Evolutionary conservation across 305 asterid species (phyloP).

Genomic region (Fraxinus albicans): DNA sequence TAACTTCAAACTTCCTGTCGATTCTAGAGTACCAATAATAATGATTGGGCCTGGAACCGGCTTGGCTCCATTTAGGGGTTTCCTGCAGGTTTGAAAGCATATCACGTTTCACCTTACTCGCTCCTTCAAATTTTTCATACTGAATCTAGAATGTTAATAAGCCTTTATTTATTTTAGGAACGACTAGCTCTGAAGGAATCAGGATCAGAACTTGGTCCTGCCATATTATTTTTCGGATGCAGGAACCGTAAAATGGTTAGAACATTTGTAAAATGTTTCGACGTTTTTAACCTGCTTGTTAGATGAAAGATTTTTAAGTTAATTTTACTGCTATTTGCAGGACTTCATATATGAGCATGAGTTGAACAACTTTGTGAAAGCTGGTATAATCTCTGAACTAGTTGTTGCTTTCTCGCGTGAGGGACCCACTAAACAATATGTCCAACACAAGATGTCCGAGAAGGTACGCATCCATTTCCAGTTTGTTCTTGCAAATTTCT

Average conservation of each 20-base stretch:
- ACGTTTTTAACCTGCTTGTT: background rate
- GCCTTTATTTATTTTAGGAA: slow-evolving; percentile 51
- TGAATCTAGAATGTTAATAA: slow-evolving; percentile 8
- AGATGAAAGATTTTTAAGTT: background rate
- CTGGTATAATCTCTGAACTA: slow-evolving; percentile 75
- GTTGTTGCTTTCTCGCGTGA: slow-evolving; percentile 88
- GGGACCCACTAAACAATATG: slow-evolving; percentile 79
- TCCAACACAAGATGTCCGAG: slow-evolving; percentile 85
- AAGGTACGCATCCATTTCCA: slow-evolving; percentile 42
- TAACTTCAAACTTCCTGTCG: slow-evolving; percentile 84
- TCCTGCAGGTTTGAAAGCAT: slow-evolving; percentile 71
- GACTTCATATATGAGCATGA: slow-evolving; percentile 85
- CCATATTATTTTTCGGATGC: slow-evolving; percentile 80
- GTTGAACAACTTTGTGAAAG: slow-evolving; percentile 57
- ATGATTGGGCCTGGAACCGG: slow-evolving; percentile 99
- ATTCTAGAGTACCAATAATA: slow-evolving; percentile 70
- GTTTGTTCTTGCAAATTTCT: background rate
- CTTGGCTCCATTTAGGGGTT: slow-evolving; percentile 96
- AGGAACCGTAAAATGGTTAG: slow-evolving; percentile 84
- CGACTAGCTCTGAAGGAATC: slow-evolving; percentile 78
- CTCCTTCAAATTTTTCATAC: slow-evolving; percentile 4
- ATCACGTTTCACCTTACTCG: background rate
- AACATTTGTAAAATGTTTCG: slow-evolving; percentile 12
- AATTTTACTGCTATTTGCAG: slow-evolving; percentile 37
- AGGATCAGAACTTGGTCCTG: slow-evolving; percentile 85